These are phyloP conservation scores for Bryoglossum gracile DNA, from an alignment of 495 filamentous ascomycete genomes.

Conservation along the genomic window DNA sequence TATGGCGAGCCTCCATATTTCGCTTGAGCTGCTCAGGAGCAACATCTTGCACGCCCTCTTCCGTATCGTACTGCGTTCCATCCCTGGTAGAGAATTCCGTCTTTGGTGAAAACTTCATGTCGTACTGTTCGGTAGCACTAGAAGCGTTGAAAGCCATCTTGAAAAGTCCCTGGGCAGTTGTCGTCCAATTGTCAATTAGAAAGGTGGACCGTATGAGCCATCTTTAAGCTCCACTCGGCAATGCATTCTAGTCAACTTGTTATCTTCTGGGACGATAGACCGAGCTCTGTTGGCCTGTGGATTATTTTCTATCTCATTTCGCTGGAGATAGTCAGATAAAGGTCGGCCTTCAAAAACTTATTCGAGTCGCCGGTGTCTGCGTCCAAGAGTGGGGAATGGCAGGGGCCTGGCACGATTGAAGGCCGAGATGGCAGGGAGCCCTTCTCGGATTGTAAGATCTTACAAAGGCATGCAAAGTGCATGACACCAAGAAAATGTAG, in stretches of 20 bases:
- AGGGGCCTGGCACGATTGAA: background rate
- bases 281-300: background rate
- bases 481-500: no score
- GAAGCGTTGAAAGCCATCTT: background rate
- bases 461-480: no score
- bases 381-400: background rate
- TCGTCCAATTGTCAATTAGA: no score
- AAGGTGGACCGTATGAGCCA: no score
- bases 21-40: constrained; percentile 30
- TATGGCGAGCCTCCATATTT: constrained; percentile 54
- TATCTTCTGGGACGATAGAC: background rate
- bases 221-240: no score
- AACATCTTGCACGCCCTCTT: background rate
- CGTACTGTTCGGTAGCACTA: background rate
- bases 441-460: no score
- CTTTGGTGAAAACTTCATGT: background rate
- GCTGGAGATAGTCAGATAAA: background rate
- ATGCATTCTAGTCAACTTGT: no score
- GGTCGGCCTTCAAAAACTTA: background rate
- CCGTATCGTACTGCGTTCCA: background rate
- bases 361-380: background rate
- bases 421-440: no score
- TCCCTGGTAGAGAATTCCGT: background rate
- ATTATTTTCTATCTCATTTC: background rate
- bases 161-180: background rate